phyloP scores from a whole-genome alignment of 1,284 basidiomycete genomes.

The Pterula multifida region DNA sequence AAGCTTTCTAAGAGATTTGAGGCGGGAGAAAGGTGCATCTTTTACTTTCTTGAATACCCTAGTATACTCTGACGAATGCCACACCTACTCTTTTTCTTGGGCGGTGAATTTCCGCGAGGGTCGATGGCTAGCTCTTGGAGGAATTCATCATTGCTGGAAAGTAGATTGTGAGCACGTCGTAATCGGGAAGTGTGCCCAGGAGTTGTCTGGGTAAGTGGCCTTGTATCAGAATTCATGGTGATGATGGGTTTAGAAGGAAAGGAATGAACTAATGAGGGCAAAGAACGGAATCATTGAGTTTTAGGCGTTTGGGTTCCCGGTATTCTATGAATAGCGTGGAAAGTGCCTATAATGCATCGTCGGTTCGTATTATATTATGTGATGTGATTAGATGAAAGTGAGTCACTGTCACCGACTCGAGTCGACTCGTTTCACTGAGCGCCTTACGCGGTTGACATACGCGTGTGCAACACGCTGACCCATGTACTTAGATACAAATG shows the following conservation, averaged over 20 bases:
- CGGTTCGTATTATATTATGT: no score
- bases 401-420: no score
- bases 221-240: no score
- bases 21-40: constrained; percentile 14
- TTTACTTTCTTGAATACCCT: constrained; percentile 8
- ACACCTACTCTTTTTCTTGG: not conserved
- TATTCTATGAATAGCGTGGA: not conserved
- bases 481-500: no score
- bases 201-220: not conserved
- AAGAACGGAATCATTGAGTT: not conserved
- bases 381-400: no score
- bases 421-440: no score
- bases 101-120: not conserved
- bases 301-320: not conserved
- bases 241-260: not conserved
- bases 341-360: no score
- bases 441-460: no score
- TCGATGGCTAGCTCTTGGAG: not conserved
- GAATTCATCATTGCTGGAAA: not conserved
- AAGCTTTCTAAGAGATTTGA: constrained; percentile 9
- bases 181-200: not conserved
- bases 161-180: not conserved
- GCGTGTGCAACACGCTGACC: no score
- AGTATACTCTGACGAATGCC: not conserved
- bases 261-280: not conserved